These are phyloP conservation scores for Sungouiozyma intestinalis DNA, from an alignment of 805 yeast species.

Conservation along the genomic window DNA sequence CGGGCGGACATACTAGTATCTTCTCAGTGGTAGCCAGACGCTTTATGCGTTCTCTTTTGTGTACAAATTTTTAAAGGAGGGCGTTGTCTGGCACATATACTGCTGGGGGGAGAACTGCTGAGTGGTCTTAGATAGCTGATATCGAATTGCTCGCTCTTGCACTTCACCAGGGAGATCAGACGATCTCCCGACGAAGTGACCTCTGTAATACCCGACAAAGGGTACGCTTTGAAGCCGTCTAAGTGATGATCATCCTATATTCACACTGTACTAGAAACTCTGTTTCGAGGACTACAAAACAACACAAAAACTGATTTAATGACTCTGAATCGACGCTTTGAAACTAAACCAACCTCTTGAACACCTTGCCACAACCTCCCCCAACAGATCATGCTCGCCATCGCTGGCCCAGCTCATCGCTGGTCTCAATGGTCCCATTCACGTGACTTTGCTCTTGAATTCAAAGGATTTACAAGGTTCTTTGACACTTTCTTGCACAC, in stretches of 20 bases:
- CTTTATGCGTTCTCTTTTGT: slow-evolving; percentile 22
- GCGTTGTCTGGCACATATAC: slow-evolving; percentile 13
- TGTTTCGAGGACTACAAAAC: slow-evolving; percentile 28
- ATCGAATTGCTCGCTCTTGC: slow-evolving; percentile 2
- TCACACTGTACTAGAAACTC: slow-evolving; percentile 32
- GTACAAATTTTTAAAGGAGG: slow-evolving; percentile 28
- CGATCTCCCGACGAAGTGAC: neutral
- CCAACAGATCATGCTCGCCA: too few species aligned
- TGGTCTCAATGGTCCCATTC: too few species aligned
- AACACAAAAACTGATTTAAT: slow-evolving; percentile 31
- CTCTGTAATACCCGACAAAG: too few species aligned
- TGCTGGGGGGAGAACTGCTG: slow-evolving; percentile 29
- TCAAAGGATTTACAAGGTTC: too few species aligned
- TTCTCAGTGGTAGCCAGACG: slow-evolving; percentile 12
- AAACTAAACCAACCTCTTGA: neutral
- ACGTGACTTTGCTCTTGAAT: too few species aligned
- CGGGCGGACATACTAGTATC: slow-evolving; percentile 41
- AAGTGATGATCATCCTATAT: slow-evolving; percentile 19
- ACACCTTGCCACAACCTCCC: too few species aligned
- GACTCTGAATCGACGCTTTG: slow-evolving; percentile 26
- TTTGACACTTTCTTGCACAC: too few species aligned
- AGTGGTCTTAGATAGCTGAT: slow-evolving; percentile 34
- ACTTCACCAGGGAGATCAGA: neutral
- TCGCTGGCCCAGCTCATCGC: too few species aligned
- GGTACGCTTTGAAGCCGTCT: neutral